Conservation (phyloP, 345 rosid species). For the Heritiera littoralis region DNA sequence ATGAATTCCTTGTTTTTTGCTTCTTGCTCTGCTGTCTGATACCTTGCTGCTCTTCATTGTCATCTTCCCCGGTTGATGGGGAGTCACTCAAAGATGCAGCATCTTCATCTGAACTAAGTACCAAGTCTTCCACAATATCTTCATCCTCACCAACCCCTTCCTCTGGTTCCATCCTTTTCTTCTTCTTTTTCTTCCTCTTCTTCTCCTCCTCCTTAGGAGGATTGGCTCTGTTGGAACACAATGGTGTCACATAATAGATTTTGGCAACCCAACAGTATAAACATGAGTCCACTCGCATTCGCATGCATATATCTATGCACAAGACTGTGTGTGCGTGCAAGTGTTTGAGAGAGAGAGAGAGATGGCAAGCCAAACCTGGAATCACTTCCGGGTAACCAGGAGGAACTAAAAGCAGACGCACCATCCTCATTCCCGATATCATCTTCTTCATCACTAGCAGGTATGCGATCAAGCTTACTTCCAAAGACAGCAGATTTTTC, state of each 20-base stretch:
- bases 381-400: constrained; percentile 79
- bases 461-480: constrained; percentile 33
- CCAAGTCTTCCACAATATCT: constrained; percentile 85
- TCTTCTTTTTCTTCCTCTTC: constrained; percentile 36
- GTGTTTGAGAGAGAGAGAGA: not conserved
- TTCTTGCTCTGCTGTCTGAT: constrained; percentile 13
- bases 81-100: constrained; percentile 42
- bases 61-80: constrained; percentile 32
- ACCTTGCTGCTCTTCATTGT: constrained; percentile 19
- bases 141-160: constrained; percentile 55
- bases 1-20: constrained; percentile 6
- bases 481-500: constrained; percentile 66
- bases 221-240: constrained; percentile 40
- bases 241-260: not conserved
- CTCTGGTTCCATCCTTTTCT: constrained; percentile 22
- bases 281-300: not conserved
- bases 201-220: constrained; percentile 42
- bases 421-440: constrained; percentile 44
- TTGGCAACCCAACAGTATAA: not conserved
- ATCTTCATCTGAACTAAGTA: constrained; percentile 86
- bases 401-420: constrained; percentile 66
- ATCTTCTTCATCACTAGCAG: constrained; percentile 64
- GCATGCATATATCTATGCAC: not conserved
- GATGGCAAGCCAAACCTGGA: constrained; percentile 46
- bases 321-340: not conserved